Percentiles rank a stretch among this genome's conserved stretches.
Evolutionary conservation across 2,329 filamentous ascomycete species (phyloP).

Genomic region (Fusarium nurragi): DNA sequence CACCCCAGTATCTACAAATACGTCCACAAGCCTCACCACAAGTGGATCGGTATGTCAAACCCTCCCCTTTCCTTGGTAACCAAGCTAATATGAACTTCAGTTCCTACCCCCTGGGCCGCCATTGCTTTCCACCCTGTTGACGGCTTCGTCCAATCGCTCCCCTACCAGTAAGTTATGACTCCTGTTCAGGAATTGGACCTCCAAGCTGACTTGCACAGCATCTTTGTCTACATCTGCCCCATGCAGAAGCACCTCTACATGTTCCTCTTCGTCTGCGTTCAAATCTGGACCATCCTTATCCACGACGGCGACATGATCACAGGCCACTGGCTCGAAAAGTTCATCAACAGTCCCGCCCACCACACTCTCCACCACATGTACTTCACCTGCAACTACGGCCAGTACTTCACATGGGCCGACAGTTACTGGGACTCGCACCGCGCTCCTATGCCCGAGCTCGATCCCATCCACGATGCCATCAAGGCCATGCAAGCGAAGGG

Average conservation of each 20-base stretch:
- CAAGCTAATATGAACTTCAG: slow-evolving; percentile 36
- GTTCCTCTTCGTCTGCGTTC: slow-evolving; percentile 55
- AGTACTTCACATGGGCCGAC: slow-evolving; percentile 60
- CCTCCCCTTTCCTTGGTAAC: neutral
- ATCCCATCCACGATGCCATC: slow-evolving; percentile 56
- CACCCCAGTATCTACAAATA: slow-evolving; percentile 59
- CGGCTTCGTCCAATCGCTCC: slow-evolving; percentile 57
- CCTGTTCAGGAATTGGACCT: too few relatives aligned
- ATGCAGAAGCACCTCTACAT: slow-evolving; percentile 58
- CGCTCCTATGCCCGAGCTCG: slow-evolving; percentile 54
- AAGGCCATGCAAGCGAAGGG: slow-evolving; percentile 57
- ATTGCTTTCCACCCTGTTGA: slow-evolving; percentile 60
- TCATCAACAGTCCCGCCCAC: slow-evolving; percentile 59
- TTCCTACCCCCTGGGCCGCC: slow-evolving; percentile 58
- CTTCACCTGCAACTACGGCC: slow-evolving; percentile 61
- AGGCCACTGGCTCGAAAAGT: slow-evolving; percentile 57
- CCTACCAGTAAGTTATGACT: slow-evolving; percentile 53
- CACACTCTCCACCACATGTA: slow-evolving; percentile 61
- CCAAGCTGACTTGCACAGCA: slow-evolving; percentile 40
- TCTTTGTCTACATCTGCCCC: slow-evolving; percentile 57
- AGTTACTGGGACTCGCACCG: slow-evolving; percentile 56
- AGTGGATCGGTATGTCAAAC: slow-evolving; percentile 55
- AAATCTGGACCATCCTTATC: slow-evolving; percentile 61
- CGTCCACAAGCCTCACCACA: slow-evolving; percentile 60
- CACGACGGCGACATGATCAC: slow-evolving; percentile 61